A percentile compares a stretch with the other conserved stretches of the same genome.
Evolutionary conservation across 2,329 filamentous ascomycete genomes (phyloP).

Genomic region (Stachybotrys chlorohalonatus): DNA sequence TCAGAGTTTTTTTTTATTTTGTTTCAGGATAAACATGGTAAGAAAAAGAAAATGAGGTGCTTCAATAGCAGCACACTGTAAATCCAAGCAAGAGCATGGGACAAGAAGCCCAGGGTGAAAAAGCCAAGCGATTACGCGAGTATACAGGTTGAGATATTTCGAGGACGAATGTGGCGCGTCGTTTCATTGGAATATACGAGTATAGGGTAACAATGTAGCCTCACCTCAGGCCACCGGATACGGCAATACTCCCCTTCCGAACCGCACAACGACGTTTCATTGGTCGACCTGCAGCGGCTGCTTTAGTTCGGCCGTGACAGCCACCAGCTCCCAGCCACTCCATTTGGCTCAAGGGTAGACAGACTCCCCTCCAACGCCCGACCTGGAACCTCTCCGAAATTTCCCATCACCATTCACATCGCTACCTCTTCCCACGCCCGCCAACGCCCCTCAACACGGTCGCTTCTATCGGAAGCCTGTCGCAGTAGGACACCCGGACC

Average conservation of each 20-base stretch:
- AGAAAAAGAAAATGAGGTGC: too few relatives aligned
- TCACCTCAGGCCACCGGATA: background rate
- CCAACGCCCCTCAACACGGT: background rate
- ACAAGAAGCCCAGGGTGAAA: background rate
- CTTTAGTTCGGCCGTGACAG: slow-evolving; percentile 2
- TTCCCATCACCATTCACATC: slow-evolving; percentile 14
- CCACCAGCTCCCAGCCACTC: slow-evolving; percentile 26
- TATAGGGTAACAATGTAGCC: background rate
- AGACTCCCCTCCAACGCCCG: slow-evolving; percentile 16
- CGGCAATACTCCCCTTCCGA: background rate
- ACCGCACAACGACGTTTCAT: background rate
- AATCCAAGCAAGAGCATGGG: too few relatives aligned
- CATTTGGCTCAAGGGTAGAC: slow-evolving; percentile 19
- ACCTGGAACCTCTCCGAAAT: slow-evolving; percentile 4
- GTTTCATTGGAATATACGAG: background rate
- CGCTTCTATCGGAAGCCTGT: slow-evolving; percentile 3
- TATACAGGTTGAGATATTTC: too few relatives aligned
- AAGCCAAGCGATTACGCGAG: background rate
- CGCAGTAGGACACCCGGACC: slow-evolving; percentile 10
- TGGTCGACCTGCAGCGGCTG: background rate
- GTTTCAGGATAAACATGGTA: too few relatives aligned
- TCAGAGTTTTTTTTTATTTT: too few relatives aligned
- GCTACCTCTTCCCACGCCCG: slow-evolving; percentile 11
- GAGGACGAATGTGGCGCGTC: too few relatives aligned
- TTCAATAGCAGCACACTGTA: too few relatives aligned